These are phyloP conservation scores for Chaetomium fimeti DNA, from an alignment of 495 filamentous ascomycete species.

Conservation along the genomic window DNA sequence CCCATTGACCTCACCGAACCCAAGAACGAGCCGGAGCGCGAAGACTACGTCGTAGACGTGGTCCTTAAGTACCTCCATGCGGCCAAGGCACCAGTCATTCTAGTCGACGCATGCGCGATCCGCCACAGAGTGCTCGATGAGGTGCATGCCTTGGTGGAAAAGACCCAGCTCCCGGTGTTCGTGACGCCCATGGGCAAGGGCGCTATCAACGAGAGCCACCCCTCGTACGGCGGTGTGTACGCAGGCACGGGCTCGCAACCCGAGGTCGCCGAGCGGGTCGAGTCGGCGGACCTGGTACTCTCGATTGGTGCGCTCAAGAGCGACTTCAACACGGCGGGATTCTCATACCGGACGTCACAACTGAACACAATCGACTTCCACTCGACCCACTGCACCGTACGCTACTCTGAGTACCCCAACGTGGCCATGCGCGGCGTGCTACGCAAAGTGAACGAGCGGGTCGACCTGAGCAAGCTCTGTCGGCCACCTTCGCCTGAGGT, in stretches of 20 bases:
- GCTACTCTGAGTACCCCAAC: conserved; percentile 80
- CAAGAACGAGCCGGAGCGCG: conserved; percentile 66
- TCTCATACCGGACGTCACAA: conserved; percentile 79
- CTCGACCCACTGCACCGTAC: conserved; percentile 69
- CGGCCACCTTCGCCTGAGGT: conserved; percentile 45
- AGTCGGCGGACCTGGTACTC: conserved; percentile 78
- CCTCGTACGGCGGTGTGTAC: conserved; percentile 83
- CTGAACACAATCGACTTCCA: conserved; percentile 87
- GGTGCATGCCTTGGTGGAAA: conserved; percentile 72
- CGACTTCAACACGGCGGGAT: conserved; percentile 90
- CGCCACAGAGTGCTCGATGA: conserved; percentile 75
- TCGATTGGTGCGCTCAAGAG: conserved; percentile 77
- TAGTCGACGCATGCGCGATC: conserved; percentile 90
- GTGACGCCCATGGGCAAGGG: conserved; percentile 93
- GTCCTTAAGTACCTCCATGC: conserved; percentile 73
- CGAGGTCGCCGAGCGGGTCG: conserved; percentile 69
- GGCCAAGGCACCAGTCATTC: conserved; percentile 73
- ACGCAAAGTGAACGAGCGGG: conserved; percentile 62
- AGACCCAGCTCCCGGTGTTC: conserved; percentile 75
- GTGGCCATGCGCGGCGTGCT: conserved; percentile 87
- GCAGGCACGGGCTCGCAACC: conserved; percentile 73
- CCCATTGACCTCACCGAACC: conserved; percentile 66
- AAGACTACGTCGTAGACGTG: conserved; percentile 80
- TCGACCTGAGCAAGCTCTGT: conserved; percentile 58
- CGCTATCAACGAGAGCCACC: conserved; percentile 72